A percentile compares a stretch with the other conserved stretches of the same genome.
phyloP scores from a whole-genome alignment of 768 basidiomycete genomes.

The Serendipita indica region DNA sequence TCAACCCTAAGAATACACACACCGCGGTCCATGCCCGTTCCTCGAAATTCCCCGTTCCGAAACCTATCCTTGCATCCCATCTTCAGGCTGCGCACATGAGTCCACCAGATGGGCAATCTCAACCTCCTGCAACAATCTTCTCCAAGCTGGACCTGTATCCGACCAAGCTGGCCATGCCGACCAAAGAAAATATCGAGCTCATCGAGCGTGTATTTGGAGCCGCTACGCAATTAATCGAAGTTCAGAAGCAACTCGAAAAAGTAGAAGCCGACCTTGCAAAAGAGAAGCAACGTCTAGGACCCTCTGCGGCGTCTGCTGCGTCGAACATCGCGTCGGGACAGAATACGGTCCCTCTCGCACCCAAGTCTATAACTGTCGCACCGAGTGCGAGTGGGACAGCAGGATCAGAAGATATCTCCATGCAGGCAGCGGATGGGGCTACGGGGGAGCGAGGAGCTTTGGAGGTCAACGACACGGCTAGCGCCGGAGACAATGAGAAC shows the following conservation, averaged over 20 bases:
- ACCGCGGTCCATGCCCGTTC: constrained; percentile 73
- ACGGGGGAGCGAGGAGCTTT: too few relatives aligned
- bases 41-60: constrained; percentile 69
- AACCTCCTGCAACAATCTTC: constrained; percentile 44
- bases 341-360: too few relatives aligned
- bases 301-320: background rate
- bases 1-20: constrained; percentile 57
- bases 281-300: background rate
- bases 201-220: constrained; percentile 3
- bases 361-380: too few relatives aligned
- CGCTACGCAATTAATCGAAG: constrained; percentile 3
- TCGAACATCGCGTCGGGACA: background rate
- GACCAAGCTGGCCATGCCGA: constrained; percentile 85
- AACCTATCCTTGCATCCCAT: constrained; percentile 56
- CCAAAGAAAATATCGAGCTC: constrained; percentile 63
- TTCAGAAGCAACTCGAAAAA: constrained; percentile 4
- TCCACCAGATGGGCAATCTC: constrained; percentile 82
- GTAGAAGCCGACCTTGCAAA: background rate
- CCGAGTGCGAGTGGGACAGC: too few relatives aligned
- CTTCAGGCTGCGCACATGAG: constrained; percentile 61
- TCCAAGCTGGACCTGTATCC: constrained; percentile 61
- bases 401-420: too few relatives aligned
- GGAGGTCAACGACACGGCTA: too few relatives aligned
- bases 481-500: too few relatives aligned
- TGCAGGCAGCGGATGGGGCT: too few relatives aligned